Evolutionary conservation across 306 rosid genomes (phyloP).

Genomic region (Hylodesmum podocarpum): DNA sequence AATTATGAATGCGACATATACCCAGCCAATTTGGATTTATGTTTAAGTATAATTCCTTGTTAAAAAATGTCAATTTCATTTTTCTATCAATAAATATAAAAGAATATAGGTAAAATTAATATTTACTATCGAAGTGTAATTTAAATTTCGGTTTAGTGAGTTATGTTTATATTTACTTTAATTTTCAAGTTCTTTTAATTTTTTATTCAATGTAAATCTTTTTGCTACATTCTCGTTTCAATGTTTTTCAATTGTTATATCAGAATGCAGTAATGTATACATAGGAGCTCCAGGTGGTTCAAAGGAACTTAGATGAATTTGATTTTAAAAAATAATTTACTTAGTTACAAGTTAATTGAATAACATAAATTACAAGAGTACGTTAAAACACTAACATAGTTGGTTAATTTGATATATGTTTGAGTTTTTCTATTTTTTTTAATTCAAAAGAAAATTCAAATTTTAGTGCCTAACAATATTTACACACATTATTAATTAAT

Average conservation of each 20-base stretch:
- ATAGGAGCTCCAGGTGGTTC: not conserved
- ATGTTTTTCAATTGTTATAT: not conserved
- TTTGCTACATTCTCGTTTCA: not conserved
- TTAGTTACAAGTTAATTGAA: no score
- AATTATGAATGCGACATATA: not conserved
- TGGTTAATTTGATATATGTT: no score
- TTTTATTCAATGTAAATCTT: not conserved
- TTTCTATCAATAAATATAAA: not conserved
- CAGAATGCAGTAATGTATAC: not conserved
- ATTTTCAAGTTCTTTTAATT: no score
- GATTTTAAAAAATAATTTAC: not conserved
- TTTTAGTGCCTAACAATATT: no score
- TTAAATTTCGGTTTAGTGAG: no score
- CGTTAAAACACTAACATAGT: no score
- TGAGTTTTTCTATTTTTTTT: no score
- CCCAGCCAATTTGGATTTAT: not conserved
- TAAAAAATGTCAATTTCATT: constrained; percentile 1
- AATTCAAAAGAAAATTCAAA: no score
- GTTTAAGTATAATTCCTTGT: not conserved
- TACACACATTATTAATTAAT: no score
- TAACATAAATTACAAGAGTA: no score
- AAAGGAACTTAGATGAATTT: not conserved
- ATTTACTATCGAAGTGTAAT: not conserved
- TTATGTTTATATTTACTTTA: not conserved
- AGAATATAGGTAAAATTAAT: not conserved